These are phyloP conservation scores for Xylariaceae sp. DNA, from an alignment of 2,329 filamentous ascomycete species.

Conservation along the genomic window DNA sequence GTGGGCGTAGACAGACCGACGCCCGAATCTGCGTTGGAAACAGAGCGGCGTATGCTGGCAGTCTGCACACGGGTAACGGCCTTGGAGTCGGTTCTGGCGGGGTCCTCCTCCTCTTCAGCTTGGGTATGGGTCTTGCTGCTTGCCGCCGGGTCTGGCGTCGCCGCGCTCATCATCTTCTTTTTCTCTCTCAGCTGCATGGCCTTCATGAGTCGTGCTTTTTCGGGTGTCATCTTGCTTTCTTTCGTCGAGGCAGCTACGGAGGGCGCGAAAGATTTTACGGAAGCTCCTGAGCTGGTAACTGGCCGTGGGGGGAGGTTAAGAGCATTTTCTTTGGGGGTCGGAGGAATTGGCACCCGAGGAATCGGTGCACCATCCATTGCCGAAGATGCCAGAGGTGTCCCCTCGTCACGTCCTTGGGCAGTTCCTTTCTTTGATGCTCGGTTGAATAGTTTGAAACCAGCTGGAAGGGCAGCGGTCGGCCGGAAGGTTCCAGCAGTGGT, in stretches of 20 bases:
- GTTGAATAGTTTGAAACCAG: conserved; percentile 68
- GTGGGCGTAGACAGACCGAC: conserved; percentile 37
- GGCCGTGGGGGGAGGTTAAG: conserved; percentile 33
- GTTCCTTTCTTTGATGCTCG: conserved; percentile 46
- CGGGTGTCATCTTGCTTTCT: conserved; percentile 61
- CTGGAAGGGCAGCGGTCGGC: conserved; percentile 71
- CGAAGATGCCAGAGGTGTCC: too few species aligned
- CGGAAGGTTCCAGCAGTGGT: conserved; percentile 57
- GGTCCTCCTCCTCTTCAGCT: conserved; percentile 7
- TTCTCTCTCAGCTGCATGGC: conserved; percentile 86
- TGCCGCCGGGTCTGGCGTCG: conserved; percentile 18
- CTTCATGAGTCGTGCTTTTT: conserved; percentile 90
- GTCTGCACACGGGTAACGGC: conserved; percentile 15
- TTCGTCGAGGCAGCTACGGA: conserved; percentile 32
- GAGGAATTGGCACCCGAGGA: too few species aligned
- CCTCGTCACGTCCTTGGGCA: too few species aligned
- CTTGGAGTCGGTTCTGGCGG: conserved; percentile 16
- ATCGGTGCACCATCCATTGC: too few species aligned
- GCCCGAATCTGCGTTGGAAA: conserved; percentile 46
- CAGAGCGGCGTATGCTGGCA: too few species aligned
- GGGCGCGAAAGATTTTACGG: conserved; percentile 33
- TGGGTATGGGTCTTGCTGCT: conserved; percentile 3
- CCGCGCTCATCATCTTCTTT: conserved; percentile 44
- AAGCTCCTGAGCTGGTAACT: conserved; percentile 37
- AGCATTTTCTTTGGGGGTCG: too few species aligned